Base-by-base conservation (phyloP, 192 early-diverging fungal genomes). In the Coemansia furcata region DNA sequence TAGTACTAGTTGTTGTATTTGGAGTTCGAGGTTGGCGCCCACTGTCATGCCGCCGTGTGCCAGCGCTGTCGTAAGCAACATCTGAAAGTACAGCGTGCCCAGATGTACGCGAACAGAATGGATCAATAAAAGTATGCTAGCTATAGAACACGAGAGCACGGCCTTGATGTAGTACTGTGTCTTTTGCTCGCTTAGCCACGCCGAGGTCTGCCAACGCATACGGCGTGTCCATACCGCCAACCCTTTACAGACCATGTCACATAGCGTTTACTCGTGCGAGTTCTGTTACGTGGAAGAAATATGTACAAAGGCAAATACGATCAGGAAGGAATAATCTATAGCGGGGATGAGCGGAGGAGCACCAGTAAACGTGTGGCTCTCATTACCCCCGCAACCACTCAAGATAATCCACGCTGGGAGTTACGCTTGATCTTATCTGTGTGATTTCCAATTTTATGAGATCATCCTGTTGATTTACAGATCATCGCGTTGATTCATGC, bases 1-100 rank as follows among this genome's bases (percentile, higher is more conserved):
- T 1, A 80, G 49, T 17, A 65, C 43, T 35, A 80, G 46, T 33
- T 80, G 78, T 59, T 80, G 78, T 4, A 68, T 11, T 66, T 80
- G 78, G 3, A 74, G 39, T 54, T 80, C 78, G 9, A 80, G 64
- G 57, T 80, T 80, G 2, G 78, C 72, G 6, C 78, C 78, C 1
- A 80, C 66, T 1, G 72, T 74, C 63, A 54, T 73, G 6, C 78
- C 78, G 23, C 69, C 72, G 32, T 80, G 72, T n/a, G 78, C 78
- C 64, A 73, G 55, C 10, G 66, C 69, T 0, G 78, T 74, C 39
- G 72, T 74, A 4, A 80, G 64, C 29, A 80, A 35, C 0, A 72
- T 64, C 21, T 71, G 66, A 38, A 80, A 72, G 44, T 74, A 80
- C 0, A 73, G 39, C 7, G 72, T 39, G 3, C 78, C 78, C 21